Evolutionary conservation across 176 grass and related monocot genomes (phyloP), one percentile per base, ranked within the genome.

Genomic region (Dendrocalamus sinicus): DNA sequence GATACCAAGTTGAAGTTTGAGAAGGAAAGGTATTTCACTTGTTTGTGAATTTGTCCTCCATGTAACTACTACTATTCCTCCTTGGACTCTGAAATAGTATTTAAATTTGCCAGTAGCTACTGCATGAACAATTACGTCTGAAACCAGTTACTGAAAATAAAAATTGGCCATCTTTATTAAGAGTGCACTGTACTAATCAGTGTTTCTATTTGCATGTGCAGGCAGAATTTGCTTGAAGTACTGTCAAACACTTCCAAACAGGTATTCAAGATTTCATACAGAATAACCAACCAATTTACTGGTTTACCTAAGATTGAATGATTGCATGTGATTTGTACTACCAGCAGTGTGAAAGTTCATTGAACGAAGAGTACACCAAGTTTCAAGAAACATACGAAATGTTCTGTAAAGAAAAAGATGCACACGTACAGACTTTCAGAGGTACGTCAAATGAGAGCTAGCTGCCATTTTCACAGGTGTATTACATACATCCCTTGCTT

Each of bases 301-400:
- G 14, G 6, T 71, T 78, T 67, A 60, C 23, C 74, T 35, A 41
- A 47, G 3, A 72, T 63, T 67, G 59, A 57, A 48, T 45, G 23
- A 63, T 89, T 69, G n/a, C 58, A 62, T 23, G 22, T 67, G 6
- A 74, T 86, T 67, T 86, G 76, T 62, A 79, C 32, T 37, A 76
- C 46, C 39, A 76, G 91, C 73, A 98, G 96, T 98, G 89, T 84
- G 91, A 98, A 73, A 88, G 28, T 75, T 92, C 91, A 76, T 71
- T 98, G 89, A 89, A 88, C 32, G 55, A 90, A 86, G 96, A 98
- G 83, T 95, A 91, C 88, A 73, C 62, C 87, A 94, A 95, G 74
- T 93, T 93, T 81, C 89, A 95, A 82, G 93, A 85, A 92, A 85
- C 89, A 80, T 91, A 92, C 76, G 93, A 93, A 12, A 89, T 77